Evolutionary conservation across 2,329 filamentous ascomycete species (phyloP).

Genomic region (Fusarium humuli): DNA sequence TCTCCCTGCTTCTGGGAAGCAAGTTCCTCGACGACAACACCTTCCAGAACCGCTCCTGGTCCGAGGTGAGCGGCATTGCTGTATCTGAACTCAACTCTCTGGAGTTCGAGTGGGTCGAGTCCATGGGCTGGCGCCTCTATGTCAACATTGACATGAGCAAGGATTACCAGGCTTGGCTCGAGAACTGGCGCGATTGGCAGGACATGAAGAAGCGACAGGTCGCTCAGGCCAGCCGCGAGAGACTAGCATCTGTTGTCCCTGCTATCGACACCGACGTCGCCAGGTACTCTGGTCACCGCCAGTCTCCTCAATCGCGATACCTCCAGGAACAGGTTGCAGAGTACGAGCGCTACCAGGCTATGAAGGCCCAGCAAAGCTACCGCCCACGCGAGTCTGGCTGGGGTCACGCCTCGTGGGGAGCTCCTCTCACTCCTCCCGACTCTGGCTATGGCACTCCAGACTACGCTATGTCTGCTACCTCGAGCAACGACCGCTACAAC

Average conservation of each 20-base stretch:
- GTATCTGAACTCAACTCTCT: slow-evolving; percentile 86
- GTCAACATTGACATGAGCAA: slow-evolving; percentile 83
- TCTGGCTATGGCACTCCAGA: slow-evolving; percentile 72
- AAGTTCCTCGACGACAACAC: slow-evolving; percentile 98
- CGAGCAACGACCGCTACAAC: slow-evolving; percentile 66
- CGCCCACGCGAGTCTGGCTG: slow-evolving; percentile 60
- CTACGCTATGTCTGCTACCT: slow-evolving; percentile 66
- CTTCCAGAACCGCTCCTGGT: slow-evolving; percentile 97
- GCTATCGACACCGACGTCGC: slow-evolving; percentile 59
- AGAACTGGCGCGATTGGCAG: slow-evolving; percentile 70
- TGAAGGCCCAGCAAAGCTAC: slow-evolving; percentile 59
- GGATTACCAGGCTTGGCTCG: slow-evolving; percentile 73
- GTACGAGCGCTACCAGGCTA: slow-evolving; percentile 61
- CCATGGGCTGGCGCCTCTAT: slow-evolving; percentile 86
- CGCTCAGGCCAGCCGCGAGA: slow-evolving; percentile 62
- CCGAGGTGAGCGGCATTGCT: slow-evolving; percentile 90
- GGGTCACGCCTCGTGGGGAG: slow-evolving; percentile 59
- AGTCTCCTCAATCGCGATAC: slow-evolving; percentile 59
- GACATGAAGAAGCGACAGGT: slow-evolving; percentile 66
- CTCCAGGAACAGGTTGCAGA: slow-evolving; percentile 67
- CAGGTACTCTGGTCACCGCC: slow-evolving; percentile 53
- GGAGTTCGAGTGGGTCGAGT: slow-evolving; percentile 87
- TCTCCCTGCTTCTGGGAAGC: slow-evolving; percentile 86
- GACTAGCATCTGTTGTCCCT: slow-evolving; percentile 61
- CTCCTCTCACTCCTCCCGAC: slow-evolving; percentile 69